Evolutionary conservation across 345 rosid genomes (phyloP).

Genomic region (Passiflora organensis): DNA sequence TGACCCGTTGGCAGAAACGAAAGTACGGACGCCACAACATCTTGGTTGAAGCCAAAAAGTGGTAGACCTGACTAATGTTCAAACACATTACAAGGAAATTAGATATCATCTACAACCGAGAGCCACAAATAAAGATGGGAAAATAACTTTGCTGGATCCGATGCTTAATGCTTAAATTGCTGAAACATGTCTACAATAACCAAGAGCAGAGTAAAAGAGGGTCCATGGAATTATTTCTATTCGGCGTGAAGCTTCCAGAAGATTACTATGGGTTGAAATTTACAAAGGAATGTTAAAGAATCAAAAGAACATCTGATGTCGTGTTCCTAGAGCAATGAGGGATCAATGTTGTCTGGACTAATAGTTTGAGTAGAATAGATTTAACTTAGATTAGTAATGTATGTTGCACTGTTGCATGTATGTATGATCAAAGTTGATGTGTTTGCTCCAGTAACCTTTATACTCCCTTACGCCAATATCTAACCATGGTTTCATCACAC

Average conservation of each 20-base stretch:
- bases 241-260: too few species aligned
- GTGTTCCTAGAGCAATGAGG: slow-evolving; percentile 12
- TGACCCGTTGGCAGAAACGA: neutral
- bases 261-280: too few species aligned
- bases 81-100: too few species aligned
- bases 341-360: slow-evolving; percentile 3
- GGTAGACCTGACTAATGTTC: too few species aligned
- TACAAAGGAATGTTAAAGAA: slow-evolving; percentile 37
- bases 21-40: too few species aligned
- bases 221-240: slow-evolving; percentile 18
- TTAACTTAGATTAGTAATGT: slow-evolving; percentile 36
- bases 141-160: too few species aligned
- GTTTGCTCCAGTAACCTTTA: slow-evolving; percentile 21
- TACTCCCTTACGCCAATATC: slow-evolving; percentile 17
- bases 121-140: too few species aligned
- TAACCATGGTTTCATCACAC: slow-evolving; percentile 31
- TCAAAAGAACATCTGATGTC: slow-evolving; percentile 14
- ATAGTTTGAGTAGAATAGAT: slow-evolving; percentile 6
- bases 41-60: too few species aligned
- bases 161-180: too few species aligned
- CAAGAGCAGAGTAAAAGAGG: too few species aligned
- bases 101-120: too few species aligned
- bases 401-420: slow-evolving; percentile 26
- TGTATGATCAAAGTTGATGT: slow-evolving; percentile 14
- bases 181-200: slow-evolving; percentile 24